Conservation (phyloP, 2,329 filamentous ascomycete species). For the Furcasterigmium sp. region DNA sequence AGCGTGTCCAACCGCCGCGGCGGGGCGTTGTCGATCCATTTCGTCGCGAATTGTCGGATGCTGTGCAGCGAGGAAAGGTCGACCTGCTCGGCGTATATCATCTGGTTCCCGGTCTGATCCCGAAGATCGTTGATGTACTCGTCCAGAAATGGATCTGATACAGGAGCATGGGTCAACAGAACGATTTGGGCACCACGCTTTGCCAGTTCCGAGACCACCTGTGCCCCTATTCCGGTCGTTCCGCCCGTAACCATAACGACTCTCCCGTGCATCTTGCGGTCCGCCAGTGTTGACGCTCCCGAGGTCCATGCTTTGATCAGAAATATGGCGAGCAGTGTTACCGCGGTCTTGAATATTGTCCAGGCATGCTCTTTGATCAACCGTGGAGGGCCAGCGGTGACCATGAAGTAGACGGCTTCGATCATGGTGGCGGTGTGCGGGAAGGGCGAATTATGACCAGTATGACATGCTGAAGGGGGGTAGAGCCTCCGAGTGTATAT, state of each 20-base stretch:
- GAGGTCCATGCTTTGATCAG: constrained; percentile 69
- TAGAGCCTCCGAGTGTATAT: neutral
- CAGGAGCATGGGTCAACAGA: constrained; percentile 76
- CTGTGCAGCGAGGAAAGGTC: constrained; percentile 85
- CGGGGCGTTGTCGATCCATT: constrained; percentile 95
- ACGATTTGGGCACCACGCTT: constrained; percentile 82
- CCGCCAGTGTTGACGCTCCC: constrained; percentile 68
- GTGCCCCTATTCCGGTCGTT: constrained; percentile 86
- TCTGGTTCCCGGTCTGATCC: constrained; percentile 67
- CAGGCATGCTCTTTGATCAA: constrained; percentile 41
- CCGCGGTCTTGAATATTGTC: constrained; percentile 32
- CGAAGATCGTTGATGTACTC: constrained; percentile 92
- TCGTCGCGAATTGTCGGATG: constrained; percentile 88
- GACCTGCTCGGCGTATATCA: constrained; percentile 94
- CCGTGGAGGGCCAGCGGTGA: constrained; percentile 43
- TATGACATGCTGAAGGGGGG: neutral
- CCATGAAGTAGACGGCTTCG: constrained; percentile 40
- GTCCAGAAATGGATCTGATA: constrained; percentile 80
- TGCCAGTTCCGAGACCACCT: constrained; percentile 70
- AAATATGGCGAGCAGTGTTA: constrained; percentile 30
- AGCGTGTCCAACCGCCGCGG: constrained; percentile 86
- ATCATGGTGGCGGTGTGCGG: constrained; percentile 39
- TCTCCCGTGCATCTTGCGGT: constrained; percentile 86
- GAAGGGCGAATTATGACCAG: neutral
- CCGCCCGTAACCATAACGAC: constrained; percentile 92